phyloP scores from a whole-genome alignment of 2,329 filamentous ascomycete genomes.

The Corinectria fuckeliana region DNA sequence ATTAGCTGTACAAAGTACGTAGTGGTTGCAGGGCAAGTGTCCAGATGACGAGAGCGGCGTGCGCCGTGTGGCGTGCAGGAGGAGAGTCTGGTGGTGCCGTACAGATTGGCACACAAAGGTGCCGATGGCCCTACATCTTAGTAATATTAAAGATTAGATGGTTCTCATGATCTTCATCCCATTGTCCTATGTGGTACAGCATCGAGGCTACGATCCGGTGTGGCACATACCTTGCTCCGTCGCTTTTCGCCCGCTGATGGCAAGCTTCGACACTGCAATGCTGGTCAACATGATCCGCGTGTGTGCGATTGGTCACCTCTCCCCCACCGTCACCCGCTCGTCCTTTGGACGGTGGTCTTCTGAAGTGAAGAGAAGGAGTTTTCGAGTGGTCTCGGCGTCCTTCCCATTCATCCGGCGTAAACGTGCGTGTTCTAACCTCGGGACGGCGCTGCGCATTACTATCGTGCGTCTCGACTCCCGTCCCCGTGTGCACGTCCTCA shows the following conservation, averaged over 20 bases:
- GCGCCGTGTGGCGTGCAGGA: constrained; percentile 24
- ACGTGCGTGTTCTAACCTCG: constrained; percentile 16
- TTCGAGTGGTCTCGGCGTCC: constrained; percentile 15
- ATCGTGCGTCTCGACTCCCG: constrained; percentile 22
- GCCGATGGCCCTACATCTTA: neutral
- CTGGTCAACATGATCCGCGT: constrained; percentile 2
- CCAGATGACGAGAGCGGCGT: constrained; percentile 38
- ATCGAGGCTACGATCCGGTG: constrained; percentile 11
- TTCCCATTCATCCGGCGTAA: constrained; percentile 12
- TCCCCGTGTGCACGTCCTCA: constrained; percentile 17
- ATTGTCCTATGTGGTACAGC: neutral
- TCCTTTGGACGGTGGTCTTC: constrained; percentile 5
- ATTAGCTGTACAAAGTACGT: too few species aligned
- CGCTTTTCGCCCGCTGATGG: neutral
- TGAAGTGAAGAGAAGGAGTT: constrained; percentile 9
- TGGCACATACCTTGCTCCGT: neutral
- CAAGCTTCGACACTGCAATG: constrained; percentile 3
- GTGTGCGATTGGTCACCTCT: neutral
- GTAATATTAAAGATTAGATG: neutral
- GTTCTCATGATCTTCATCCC: constrained; percentile 13
- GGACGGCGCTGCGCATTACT: constrained; percentile 13
- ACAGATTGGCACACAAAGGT: constrained; percentile 14
- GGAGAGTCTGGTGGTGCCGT: constrained; percentile 26
- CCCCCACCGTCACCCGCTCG: constrained; percentile 2
- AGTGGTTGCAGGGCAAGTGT: constrained; percentile 30